A percentile compares a stretch with the other conserved stretches of the same genome.
phyloP scores from a whole-genome alignment of 2,329 filamentous ascomycete genomes.

The Hypoxylon sp. region DNA sequence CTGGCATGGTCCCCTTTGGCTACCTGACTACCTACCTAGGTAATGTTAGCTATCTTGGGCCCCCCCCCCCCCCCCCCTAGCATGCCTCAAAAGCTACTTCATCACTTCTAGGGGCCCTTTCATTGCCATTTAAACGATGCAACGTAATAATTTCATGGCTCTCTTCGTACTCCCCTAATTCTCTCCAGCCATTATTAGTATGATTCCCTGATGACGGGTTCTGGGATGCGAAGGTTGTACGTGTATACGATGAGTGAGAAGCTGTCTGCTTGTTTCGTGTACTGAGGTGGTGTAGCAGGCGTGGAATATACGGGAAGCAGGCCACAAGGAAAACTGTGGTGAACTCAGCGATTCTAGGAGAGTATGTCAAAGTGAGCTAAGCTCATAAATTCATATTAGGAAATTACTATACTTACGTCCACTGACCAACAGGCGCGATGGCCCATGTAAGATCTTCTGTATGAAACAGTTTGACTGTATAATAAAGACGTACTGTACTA shows the following conservation, averaged over 20 bases:
- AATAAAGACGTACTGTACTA: constrained; percentile 36
- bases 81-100: not conserved
- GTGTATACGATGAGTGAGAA: not conserved
- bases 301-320: constrained; percentile 14
- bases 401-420: constrained; percentile 34
- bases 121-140: not conserved
- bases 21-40: too few relatives aligned
- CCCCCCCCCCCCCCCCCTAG: too few relatives aligned
- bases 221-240: not conserved
- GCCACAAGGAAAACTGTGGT: constrained; percentile 32
- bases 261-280: not conserved
- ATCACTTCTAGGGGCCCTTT: not conserved
- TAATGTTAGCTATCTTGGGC: too few relatives aligned
- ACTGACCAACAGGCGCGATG: constrained; percentile 23
- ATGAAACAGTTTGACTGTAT: constrained; percentile 20
- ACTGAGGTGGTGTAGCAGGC: not conserved
- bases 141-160: not conserved
- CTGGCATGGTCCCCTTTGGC: not conserved
- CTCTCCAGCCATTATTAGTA: constrained; percentile 2
- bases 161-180: not conserved
- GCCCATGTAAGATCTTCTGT: constrained; percentile 23
- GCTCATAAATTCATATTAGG: not conserved
- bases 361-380: not conserved
- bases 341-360: constrained; percentile 33
- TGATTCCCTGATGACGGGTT: constrained; percentile 2